Evolutionary conservation across 2,329 filamentous ascomycete genomes (phyloP).

Genomic region (Pestalotiopsis sp.): DNA sequence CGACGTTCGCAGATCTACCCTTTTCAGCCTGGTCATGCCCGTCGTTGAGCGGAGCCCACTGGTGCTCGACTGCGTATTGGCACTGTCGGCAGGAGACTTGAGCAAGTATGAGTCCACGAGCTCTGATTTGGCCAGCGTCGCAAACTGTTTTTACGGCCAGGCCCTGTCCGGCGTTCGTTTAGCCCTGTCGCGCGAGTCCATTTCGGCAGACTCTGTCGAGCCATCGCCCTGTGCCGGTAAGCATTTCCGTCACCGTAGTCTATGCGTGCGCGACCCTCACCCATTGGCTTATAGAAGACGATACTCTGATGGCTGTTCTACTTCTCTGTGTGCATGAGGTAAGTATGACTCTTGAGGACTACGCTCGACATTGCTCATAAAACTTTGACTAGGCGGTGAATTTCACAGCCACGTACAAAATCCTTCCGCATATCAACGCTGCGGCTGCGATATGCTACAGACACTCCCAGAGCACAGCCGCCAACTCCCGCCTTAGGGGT

Average conservation of each 20-base stretch:
- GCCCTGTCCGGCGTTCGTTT: background rate
- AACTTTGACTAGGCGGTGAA: background rate
- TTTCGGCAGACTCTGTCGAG: background rate
- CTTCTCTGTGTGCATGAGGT: conserved; percentile 3
- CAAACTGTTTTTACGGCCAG: background rate
- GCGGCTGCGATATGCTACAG: background rate
- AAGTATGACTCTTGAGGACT: background rate
- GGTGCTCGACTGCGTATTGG: background rate
- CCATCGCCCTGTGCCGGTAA: background rate
- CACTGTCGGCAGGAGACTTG: background rate
- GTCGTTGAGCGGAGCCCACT: background rate
- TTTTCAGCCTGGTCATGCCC: background rate
- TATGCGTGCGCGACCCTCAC: background rate
- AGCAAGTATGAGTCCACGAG: background rate
- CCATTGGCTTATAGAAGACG: background rate
- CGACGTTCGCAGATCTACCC: background rate
- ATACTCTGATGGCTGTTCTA: background rate
- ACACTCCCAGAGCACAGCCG: background rate
- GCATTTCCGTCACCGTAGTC: background rate
- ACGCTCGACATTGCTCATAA: background rate
- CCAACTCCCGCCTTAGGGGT: background rate
- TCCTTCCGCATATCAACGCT: background rate
- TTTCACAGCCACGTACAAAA: background rate
- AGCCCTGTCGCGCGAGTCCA: background rate
- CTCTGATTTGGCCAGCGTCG: background rate